Evolutionary conservation across 2,329 filamentous ascomycete species (phyloP).

Genomic region (Cladosporium sp.): DNA sequence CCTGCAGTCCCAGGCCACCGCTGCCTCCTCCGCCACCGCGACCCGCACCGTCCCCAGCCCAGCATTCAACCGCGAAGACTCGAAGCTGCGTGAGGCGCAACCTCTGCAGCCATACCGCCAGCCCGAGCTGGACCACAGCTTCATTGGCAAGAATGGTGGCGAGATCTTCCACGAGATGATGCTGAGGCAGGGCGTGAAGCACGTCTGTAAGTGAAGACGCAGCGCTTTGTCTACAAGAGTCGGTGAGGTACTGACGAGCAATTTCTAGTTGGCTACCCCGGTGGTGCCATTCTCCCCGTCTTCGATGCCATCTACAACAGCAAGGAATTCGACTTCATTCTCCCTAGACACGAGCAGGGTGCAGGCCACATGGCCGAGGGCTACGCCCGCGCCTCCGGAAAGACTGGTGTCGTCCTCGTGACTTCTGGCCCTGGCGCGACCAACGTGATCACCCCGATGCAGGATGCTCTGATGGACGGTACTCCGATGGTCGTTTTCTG

Average conservation of each 20-base stretch:
- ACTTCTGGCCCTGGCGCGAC: constrained; percentile 96
- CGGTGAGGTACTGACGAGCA: constrained; percentile 19
- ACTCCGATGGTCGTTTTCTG: constrained; percentile 95
- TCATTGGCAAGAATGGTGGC: constrained; percentile 92
- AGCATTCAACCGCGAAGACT: constrained; percentile 52
- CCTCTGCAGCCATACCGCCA: constrained; percentile 50
- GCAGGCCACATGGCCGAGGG: constrained; percentile 98
- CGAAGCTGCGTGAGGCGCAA: constrained; percentile 43
- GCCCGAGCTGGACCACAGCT: constrained; percentile 60
- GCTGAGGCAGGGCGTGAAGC: constrained; percentile 86
- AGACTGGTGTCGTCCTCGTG: constrained; percentile 92
- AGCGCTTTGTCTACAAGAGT: background rate
- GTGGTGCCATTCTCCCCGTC: constrained; percentile 93
- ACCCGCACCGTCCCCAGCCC: constrained; percentile 47
- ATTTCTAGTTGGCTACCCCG: constrained; percentile 68
- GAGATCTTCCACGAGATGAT: constrained; percentile 99
- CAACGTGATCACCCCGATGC: constrained; percentile 94
- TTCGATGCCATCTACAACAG: constrained; percentile 99
- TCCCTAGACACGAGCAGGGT: constrained; percentile 95
- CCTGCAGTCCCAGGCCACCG: constrained; percentile 47
- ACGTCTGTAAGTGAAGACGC: constrained; percentile 73
- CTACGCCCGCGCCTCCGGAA: constrained; percentile 89
- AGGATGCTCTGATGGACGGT: constrained; percentile 92
- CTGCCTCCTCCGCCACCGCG: constrained; percentile 40
- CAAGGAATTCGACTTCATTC: constrained; percentile 91